These are phyloP conservation scores for Coemansia sp. DNA, from an alignment of 192 early-diverging fungal species.

Conservation along the genomic window DNA sequence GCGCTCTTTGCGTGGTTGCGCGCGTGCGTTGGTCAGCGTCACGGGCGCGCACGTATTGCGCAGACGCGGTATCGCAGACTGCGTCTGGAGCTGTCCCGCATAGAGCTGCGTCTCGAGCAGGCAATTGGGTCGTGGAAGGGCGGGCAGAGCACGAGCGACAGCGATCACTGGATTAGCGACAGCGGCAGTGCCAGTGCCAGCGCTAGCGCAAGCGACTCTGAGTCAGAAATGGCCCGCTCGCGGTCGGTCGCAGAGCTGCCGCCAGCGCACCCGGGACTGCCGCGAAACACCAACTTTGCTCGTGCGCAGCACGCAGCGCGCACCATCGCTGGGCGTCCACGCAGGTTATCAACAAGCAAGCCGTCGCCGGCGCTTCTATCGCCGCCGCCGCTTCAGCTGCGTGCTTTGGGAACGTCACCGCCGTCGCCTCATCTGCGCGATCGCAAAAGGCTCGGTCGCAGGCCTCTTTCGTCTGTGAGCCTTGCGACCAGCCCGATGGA, in stretches of 20 bases:
- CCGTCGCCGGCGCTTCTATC: not conserved
- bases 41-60: slow-evolving; percentile 23
- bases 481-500: not conserved
- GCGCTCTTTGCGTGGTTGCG: slow-evolving; percentile 44
- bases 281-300: slow-evolving; percentile 1
- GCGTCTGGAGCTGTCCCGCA: slow-evolving; percentile 21
- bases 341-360: slow-evolving; percentile 5
- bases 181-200: slow-evolving; percentile 1
- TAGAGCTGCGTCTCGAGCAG: slow-evolving; percentile 28
- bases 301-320: slow-evolving; percentile 4
- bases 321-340: slow-evolving; percentile 14
- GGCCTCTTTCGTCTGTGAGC: not conserved
- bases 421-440: not conserved
- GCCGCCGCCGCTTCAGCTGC: no score
- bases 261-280: slow-evolving; percentile 31
- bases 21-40: slow-evolving; percentile 35
- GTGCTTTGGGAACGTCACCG: not conserved
- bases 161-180: slow-evolving; percentile 14
- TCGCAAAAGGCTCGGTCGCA: not conserved
- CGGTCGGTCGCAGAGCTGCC: slow-evolving; percentile 15
- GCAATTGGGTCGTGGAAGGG: slow-evolving; percentile 50
- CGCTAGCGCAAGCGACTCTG: not conserved
- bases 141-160: slow-evolving; percentile 18
- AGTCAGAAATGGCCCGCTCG: slow-evolving; percentile 11
- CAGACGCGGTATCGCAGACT: slow-evolving; percentile 18